phyloP scores from a whole-genome alignment of 768 basidiomycete species.

The Serendipita sp. region DNA sequence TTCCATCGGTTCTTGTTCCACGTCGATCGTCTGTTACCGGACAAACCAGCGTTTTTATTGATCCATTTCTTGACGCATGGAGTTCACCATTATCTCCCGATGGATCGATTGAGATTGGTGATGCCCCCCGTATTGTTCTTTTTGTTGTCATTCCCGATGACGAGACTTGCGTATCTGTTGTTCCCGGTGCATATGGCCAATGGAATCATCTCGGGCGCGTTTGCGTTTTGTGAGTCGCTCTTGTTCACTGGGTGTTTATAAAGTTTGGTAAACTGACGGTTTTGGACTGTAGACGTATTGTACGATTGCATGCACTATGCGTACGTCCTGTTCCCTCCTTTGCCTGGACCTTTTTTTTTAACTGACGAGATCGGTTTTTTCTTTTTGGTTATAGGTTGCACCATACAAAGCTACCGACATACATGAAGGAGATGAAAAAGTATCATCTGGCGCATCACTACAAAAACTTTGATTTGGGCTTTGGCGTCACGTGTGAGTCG shows the following conservation, averaged over 20 bases:
- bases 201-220: slow-evolving; percentile 76
- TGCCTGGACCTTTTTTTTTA: slow-evolving; percentile 3
- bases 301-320: slow-evolving; percentile 92
- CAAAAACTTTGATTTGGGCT: slow-evolving; percentile 95
- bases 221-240: slow-evolving; percentile 28
- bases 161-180: slow-evolving; percentile 59
- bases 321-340: slow-evolving; percentile 25
- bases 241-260: not conserved
- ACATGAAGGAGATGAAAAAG: slow-evolving; percentile 85
- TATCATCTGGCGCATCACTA: slow-evolving; percentile 97
- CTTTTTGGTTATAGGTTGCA: slow-evolving; percentile 40
- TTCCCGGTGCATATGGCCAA: slow-evolving; percentile 81
- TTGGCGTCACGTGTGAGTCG: slow-evolving; percentile 76
- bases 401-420: slow-evolving; percentile 71
- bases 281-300: slow-evolving; percentile 38
- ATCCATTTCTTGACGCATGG: slow-evolving; percentile 90
- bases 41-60: slow-evolving; percentile 58
- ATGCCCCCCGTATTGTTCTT: slow-evolving; percentile 88
- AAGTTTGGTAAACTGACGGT: not conserved
- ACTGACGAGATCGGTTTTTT: slow-evolving; percentile 8
- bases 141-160: slow-evolving; percentile 64
- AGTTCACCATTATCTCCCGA: slow-evolving; percentile 93
- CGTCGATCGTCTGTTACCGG: slow-evolving; percentile 74
- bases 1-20: slow-evolving; percentile 98
- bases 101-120: slow-evolving; percentile 88